A percentile compares a stretch with the other conserved stretches of the same genome.
Conservation (phyloP, 139 green algal genomes). For the Chlamydomonas schloesseri region DNA sequence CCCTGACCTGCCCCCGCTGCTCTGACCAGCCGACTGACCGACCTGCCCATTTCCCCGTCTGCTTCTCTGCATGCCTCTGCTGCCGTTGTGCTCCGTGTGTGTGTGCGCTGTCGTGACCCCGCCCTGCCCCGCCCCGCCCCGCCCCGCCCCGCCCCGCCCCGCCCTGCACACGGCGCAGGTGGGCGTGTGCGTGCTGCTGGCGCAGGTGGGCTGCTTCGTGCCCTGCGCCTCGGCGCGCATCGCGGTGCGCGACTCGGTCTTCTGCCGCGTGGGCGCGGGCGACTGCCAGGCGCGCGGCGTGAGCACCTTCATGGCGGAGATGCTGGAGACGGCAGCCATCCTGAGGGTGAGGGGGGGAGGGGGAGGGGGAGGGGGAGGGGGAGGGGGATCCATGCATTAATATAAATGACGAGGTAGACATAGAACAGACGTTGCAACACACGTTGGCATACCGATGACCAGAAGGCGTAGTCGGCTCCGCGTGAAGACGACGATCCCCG, state of each 20-base stretch:
- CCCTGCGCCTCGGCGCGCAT: constrained; percentile 87
- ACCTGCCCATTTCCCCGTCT: too few species aligned
- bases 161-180: constrained; percentile 65
- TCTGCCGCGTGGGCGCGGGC: constrained; percentile 95
- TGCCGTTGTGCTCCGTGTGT: too few species aligned
- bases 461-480: too few species aligned
- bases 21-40: too few species aligned
- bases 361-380: background rate
- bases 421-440: too few species aligned
- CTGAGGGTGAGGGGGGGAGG: constrained; percentile 68
- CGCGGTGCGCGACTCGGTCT: constrained; percentile 93
- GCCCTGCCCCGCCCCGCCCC: too few species aligned
- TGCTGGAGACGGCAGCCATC: constrained; percentile 96
- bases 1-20: too few species aligned
- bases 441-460: too few species aligned
- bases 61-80: too few species aligned
- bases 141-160: background rate
- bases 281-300: constrained; percentile 95
- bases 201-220: constrained; percentile 96
- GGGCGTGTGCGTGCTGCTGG: constrained; percentile 90
- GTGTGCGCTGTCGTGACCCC: too few species aligned
- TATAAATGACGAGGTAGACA: too few species aligned
- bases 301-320: constrained; percentile 99
- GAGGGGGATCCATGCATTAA: background rate
- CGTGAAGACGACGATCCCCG: too few species aligned